Evolutionary conservation across 345 rosid genomes (phyloP).

Genomic region (Citrus inodora): DNA sequence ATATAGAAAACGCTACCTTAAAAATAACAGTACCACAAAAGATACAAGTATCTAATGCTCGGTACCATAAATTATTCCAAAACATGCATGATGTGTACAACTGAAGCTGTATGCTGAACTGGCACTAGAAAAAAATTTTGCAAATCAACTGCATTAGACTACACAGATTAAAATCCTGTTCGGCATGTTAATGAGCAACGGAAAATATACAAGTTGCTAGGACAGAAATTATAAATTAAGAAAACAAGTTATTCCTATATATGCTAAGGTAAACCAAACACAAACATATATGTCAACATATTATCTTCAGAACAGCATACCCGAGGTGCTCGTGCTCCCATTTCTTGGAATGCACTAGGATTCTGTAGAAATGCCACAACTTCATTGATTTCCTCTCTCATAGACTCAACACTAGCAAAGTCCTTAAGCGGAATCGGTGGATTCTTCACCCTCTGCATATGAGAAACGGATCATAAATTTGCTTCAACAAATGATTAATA

Average conservation of each 20-base stretch:
- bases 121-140: not conserved
- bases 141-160: not conserved
- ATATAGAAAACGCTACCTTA: slow-evolving; percentile 15
- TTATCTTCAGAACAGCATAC: slow-evolving; percentile 42
- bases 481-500: not conserved
- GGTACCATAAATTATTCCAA: not conserved
- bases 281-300: not conserved
- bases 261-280: not conserved
- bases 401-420: slow-evolving; percentile 92
- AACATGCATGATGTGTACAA: slow-evolving; percentile 7
- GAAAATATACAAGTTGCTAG: not conserved
- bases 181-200: not conserved
- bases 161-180: not conserved
- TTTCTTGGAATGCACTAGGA: slow-evolving; percentile 88
- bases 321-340: slow-evolving; percentile 95
- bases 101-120: slow-evolving; percentile 10
- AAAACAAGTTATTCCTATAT: not conserved
- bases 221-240: not conserved
- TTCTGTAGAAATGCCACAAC: slow-evolving; percentile 93
- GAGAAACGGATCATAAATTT: slow-evolving; percentile 9
- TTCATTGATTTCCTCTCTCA: slow-evolving; percentile 96
- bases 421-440: slow-evolving; percentile 85
- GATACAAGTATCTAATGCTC: not conserved
- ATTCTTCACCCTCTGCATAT: slow-evolving; percentile 83
- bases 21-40: not conserved